phyloP scores from a whole-genome alignment of 768 basidiomycete genomes.

The Suillus alpinus region DNA sequence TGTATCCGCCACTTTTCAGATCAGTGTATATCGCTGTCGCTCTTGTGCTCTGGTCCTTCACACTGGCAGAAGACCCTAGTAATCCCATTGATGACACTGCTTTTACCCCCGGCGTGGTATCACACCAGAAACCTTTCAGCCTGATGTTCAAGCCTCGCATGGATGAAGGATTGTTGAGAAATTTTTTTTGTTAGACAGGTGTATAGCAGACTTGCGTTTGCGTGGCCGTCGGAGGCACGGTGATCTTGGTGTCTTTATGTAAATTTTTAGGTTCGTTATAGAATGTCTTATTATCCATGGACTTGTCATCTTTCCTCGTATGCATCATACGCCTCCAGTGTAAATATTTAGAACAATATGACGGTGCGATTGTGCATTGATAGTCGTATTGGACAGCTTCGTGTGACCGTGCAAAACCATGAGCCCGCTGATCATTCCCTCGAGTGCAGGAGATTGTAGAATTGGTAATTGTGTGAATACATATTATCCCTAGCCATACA shows the following conservation, averaged over 20 bases:
- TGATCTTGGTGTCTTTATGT: background rate
- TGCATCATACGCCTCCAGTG: background rate
- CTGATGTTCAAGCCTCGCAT: constrained; percentile 51
- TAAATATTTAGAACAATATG: background rate
- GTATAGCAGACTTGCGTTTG: background rate
- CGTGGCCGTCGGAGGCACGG: background rate
- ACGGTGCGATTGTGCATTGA: background rate
- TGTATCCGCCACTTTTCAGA: constrained; percentile 24
- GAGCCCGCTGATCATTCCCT: background rate
- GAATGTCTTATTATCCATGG: background rate
- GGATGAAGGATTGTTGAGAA: constrained; percentile 10
- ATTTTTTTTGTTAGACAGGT: background rate
- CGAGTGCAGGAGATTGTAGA: background rate
- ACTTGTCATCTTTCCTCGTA: background rate
- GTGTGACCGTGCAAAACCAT: background rate
- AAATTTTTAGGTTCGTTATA: background rate
- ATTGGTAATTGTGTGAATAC: background rate
- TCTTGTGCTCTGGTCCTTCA: constrained; percentile 63
- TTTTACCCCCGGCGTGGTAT: constrained; percentile 62
- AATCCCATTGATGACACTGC: constrained; percentile 58
- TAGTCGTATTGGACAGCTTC: background rate
- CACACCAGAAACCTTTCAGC: constrained; percentile 60
- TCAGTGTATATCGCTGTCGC: constrained; percentile 65
- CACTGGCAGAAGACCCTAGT: constrained; percentile 42
- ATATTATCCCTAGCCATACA: background rate